These are phyloP conservation scores for Talaromyces trachyspermus DNA, from an alignment of 495 filamentous ascomycete species.

Conservation along the genomic window DNA sequence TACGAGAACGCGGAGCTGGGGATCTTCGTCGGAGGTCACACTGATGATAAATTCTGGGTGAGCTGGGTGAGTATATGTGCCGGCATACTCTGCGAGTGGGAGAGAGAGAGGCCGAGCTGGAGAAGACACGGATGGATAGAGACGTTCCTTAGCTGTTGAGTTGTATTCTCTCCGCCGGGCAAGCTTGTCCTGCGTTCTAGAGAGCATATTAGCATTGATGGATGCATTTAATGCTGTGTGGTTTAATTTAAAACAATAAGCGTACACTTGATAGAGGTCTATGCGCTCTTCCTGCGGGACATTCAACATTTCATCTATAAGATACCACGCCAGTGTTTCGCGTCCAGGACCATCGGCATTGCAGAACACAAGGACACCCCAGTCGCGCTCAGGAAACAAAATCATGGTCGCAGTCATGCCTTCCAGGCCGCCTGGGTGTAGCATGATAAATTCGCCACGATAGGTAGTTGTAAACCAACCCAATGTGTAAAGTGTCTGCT, in stretches of 20 bases:
- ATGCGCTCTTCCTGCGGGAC: slow-evolving; percentile 1
- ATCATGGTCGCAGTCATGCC: slow-evolving; percentile 85
- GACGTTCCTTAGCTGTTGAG: background rate
- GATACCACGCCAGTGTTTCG: slow-evolving; percentile 3
- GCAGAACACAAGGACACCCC: slow-evolving; percentile 4
- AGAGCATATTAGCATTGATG: background rate
- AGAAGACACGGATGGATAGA: slow-evolving; percentile 1
- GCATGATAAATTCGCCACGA: slow-evolving; percentile 10
- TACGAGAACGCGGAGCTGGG: background rate
- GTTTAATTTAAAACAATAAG: background rate
- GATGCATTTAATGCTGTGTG: background rate
- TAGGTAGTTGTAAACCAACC: slow-evolving; percentile 13
- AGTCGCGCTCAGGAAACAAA: slow-evolving; percentile 1
- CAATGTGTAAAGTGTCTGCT: slow-evolving; percentile 11
- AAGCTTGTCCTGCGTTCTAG: slow-evolving; percentile 1
- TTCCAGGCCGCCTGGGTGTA: slow-evolving; percentile 58
- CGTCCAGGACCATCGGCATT: slow-evolving; percentile 4
- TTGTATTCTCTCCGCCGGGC: background rate
- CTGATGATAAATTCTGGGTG: slow-evolving; percentile 1
- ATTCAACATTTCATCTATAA: slow-evolving; percentile 2
- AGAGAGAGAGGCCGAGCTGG: slow-evolving; percentile 2
- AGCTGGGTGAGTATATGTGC: slow-evolving; percentile 7
- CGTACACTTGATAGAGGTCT: slow-evolving; percentile 1
- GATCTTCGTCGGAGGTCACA: background rate
- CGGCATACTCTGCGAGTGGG: background rate